Evolutionary conservation across 257 asterid species (phyloP).

Genomic region (Capsicum baccatum): DNA sequence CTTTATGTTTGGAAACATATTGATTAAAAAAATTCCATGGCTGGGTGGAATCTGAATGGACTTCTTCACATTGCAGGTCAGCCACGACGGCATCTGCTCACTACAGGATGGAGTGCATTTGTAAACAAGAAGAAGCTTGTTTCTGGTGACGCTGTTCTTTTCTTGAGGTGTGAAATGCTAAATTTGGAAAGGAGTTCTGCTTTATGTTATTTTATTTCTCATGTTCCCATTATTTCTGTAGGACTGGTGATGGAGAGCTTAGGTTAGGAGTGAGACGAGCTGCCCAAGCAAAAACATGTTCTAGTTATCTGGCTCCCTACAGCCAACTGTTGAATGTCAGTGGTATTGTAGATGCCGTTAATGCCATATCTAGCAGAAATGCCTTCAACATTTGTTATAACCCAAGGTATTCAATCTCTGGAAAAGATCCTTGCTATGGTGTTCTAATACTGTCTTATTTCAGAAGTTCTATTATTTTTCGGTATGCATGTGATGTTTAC

Average conservation of each 20-base stretch:
- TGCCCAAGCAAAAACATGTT: slow-evolving; percentile 62
- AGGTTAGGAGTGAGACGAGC: slow-evolving; percentile 98
- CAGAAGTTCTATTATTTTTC: background rate
- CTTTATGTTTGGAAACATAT: background rate
- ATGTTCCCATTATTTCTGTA: slow-evolving; percentile 38
- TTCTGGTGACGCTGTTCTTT: slow-evolving; percentile 97
- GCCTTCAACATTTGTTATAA: slow-evolving; percentile 74
- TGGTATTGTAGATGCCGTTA: slow-evolving; percentile 62
- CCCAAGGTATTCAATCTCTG: slow-evolving; percentile 68
- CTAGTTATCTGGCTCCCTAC: slow-evolving; percentile 49
- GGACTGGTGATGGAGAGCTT: slow-evolving; percentile 96
- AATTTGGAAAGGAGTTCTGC: background rate
- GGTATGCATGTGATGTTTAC: background rate
- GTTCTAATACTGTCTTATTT: background rate
- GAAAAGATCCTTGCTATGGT: background rate
- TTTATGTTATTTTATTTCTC: slow-evolving; percentile 10
- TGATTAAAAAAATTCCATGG: background rate
- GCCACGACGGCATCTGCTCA: slow-evolving; percentile 97
- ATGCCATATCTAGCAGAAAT: slow-evolving; percentile 62
- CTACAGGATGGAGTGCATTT: slow-evolving; percentile 99
- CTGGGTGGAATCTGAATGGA: background rate
- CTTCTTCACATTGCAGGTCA: slow-evolving; percentile 63
- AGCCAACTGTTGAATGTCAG: slow-evolving; percentile 61
- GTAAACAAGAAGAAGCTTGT: slow-evolving; percentile 90
- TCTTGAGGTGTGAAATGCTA: slow-evolving; percentile 61